Base-by-base conservation (phyloP, 1,284 basidiomycete genomes). In the Trichosporon ovoides region DNA sequence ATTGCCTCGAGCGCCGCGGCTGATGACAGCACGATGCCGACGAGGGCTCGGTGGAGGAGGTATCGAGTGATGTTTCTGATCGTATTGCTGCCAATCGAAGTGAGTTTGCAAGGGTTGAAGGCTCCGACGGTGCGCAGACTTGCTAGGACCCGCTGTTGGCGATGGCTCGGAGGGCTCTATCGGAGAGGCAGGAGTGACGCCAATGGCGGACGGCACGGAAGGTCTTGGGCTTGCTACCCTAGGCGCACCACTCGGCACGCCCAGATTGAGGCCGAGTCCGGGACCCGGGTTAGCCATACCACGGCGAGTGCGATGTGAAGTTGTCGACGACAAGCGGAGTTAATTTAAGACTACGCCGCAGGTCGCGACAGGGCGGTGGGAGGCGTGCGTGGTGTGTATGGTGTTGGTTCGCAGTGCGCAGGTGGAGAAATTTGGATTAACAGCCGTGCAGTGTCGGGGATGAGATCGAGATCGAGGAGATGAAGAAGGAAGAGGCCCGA, bases 31-130 rank as follows among this genome's bases (percentile, higher is more conserved):
- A 9, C 70, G 63, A 63, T 76, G 74, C 59, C 72, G 55, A 10
- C 74, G 60, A 7, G 73, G 70, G 38, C 66, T 72, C 0, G 73
- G 68, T 7, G 72, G 72, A 4, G 72, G 74, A 1, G 73, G 72
- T 34, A 73, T 74, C 12, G 33, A 28, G 13, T 38, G 43, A 10
- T 19, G 18, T n/a, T 24, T 22, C n/a, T 48, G 43, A 22, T 48
- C 43, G 14, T 48, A 28, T 18, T 16, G 43, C 14, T 31, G 14
- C 24, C 16, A 16, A 18, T 48, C 43, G 24, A 31, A 28, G n/a
- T 28, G 43, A 9, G 43, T 48, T 22, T 48, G 43, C 19, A 48
- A 11, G 22, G 43, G 43, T 48, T 28, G 43, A 16, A 48, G 43
- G 28, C 43, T 22, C n/a, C 28, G 43, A 22, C 43, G 43, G 43